Evolutionary conservation across 2,329 filamentous ascomycete species (phyloP).

Genomic region (Sporothrix schenckii): DNA sequence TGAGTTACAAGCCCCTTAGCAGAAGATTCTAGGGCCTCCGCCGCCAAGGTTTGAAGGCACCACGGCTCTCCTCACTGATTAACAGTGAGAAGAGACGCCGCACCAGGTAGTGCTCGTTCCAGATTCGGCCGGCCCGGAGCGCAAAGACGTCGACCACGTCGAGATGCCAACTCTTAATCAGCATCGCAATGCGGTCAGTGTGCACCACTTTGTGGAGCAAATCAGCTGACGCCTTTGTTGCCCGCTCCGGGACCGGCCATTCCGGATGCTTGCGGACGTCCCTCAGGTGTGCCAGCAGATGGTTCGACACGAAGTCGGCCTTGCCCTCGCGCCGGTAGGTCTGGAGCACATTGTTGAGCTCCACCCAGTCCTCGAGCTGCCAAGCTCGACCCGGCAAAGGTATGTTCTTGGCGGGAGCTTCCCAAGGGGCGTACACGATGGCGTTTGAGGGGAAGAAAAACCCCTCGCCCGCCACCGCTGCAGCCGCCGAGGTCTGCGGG

Average conservation of each 20-base stretch:
- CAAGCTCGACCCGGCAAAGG: slow-evolving; percentile 33
- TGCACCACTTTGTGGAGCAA: slow-evolving; percentile 55
- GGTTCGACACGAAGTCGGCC: slow-evolving; percentile 45
- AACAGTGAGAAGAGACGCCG: slow-evolving; percentile 59
- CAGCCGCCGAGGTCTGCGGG: neutral
- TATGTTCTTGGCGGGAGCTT: neutral
- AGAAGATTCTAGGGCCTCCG: neutral
- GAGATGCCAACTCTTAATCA: slow-evolving; percentile 59
- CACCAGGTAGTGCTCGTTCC: slow-evolving; percentile 54
- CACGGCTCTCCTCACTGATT: slow-evolving; percentile 52
- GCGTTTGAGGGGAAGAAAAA: slow-evolving; percentile 9
- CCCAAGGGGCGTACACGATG: slow-evolving; percentile 31
- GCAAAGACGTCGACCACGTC: slow-evolving; percentile 61
- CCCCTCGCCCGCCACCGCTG: slow-evolving; percentile 14
- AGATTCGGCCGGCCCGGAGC: slow-evolving; percentile 50
- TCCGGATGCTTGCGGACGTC: slow-evolving; percentile 15
- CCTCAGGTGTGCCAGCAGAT: slow-evolving; percentile 27
- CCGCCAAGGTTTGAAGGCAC: slow-evolving; percentile 23
- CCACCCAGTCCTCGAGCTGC: slow-evolving; percentile 53
- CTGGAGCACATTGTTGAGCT: slow-evolving; percentile 56
- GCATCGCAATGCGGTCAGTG: slow-evolving; percentile 52
- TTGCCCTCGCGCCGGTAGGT: slow-evolving; percentile 52
- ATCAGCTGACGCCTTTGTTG: slow-evolving; percentile 28
- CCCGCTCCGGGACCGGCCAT: neutral
- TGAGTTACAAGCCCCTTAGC: neutral